Evolutionary conservation across 192 early-diverging fungal genomes (phyloP).

Genomic region (Backusella tarrabulga): DNA sequence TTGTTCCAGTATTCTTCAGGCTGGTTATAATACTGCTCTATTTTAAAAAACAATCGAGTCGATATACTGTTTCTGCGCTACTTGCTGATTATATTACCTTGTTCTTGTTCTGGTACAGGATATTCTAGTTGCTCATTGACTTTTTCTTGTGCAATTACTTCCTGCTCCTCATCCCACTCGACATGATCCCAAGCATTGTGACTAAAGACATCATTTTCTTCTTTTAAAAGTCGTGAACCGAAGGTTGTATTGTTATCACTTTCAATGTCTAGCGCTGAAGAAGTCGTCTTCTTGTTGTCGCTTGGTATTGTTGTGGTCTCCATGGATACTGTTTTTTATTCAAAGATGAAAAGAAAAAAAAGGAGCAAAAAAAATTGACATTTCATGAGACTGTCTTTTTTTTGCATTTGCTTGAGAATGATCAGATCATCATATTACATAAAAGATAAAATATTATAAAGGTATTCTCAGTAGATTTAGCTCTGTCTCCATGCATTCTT

Average conservation of each 20-base stretch:
- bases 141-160: constrained; percentile 71
- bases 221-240: constrained; percentile 73
- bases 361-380: background rate
- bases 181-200: constrained; percentile 98
- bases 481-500: too few species aligned
- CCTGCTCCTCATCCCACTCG: constrained; percentile 83
- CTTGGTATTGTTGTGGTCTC: background rate
- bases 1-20: constrained; percentile 69
- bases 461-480: too few species aligned
- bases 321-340: background rate
- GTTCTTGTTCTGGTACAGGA: constrained; percentile 63
- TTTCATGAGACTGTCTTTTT: background rate
- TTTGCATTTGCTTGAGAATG: too few species aligned
- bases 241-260: constrained; percentile 43
- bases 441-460: too few species aligned
- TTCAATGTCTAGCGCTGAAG: constrained; percentile 32
- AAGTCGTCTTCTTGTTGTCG: constrained; percentile 29
- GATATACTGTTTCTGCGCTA: too few species aligned
- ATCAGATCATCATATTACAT: too few species aligned
- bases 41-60: background rate
- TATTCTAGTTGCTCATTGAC: constrained; percentile 69
- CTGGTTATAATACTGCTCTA: constrained; percentile 43
- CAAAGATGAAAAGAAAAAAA: background rate
- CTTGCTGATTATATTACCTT: constrained; percentile 30
- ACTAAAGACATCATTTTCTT: constrained; percentile 76